Evolutionary conservation across 768 basidiomycete species (phyloP).

Genomic region (Pleurotus pulmonarius): DNA sequence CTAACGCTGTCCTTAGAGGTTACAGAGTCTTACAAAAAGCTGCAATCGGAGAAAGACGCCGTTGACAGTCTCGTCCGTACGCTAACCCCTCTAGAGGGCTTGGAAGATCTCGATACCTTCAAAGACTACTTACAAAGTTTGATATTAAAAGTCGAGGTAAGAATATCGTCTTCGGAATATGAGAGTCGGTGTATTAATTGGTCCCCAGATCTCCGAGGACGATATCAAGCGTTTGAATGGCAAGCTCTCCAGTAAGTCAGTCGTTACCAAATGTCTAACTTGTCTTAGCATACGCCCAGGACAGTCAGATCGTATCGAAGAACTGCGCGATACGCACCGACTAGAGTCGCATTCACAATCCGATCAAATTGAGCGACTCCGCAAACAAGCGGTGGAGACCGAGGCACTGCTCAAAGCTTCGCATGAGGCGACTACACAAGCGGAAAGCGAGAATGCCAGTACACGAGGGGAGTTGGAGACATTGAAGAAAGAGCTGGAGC

Average conservation of each 20-base stretch:
- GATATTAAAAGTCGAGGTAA: constrained; percentile 66
- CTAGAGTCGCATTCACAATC: constrained; percentile 78
- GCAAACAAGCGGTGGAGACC: constrained; percentile 62
- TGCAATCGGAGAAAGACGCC: constrained; percentile 69
- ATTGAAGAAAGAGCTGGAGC: constrained; percentile 62
- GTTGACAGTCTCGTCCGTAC: constrained; percentile 68
- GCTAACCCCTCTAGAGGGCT: constrained; percentile 64
- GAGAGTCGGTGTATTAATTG: neutral
- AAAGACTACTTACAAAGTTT: constrained; percentile 70
- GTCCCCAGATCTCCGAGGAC: constrained; percentile 58
- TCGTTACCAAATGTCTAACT: neutral
- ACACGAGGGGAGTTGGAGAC: constrained; percentile 53
- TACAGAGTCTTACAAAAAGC: constrained; percentile 69
- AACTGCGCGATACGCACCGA: constrained; percentile 79
- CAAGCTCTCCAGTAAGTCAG: constrained; percentile 64
- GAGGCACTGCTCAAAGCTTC: constrained; percentile 67
- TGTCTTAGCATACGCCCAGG: constrained; percentile 38
- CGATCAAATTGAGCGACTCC: constrained; percentile 68
- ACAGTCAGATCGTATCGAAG: constrained; percentile 81
- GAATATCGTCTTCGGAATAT: constrained; percentile 14
- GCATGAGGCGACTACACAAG: constrained; percentile 41
- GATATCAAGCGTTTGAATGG: constrained; percentile 74
- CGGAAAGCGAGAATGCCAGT: constrained; percentile 45
- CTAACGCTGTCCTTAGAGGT: constrained; percentile 47
- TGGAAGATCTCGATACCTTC: constrained; percentile 62